Evolutionary conservation across 345 rosid species (phyloP).

Genomic region (Boechera divaricarpa): DNA sequence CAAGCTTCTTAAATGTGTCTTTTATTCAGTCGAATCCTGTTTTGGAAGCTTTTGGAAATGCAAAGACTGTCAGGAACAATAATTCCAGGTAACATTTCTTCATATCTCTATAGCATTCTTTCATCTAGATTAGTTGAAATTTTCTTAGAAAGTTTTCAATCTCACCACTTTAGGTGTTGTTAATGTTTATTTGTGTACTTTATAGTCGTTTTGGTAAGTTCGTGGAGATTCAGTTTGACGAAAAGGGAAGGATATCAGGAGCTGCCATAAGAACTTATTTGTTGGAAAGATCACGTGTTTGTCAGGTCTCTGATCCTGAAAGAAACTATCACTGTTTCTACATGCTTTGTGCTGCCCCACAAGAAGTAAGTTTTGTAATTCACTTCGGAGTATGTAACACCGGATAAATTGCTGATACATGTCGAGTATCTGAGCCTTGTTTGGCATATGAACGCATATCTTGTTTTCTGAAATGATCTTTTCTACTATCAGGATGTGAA

Average conservation of each 20-base stretch:
- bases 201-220: constrained; percentile 98
- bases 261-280: constrained; percentile 98
- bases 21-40: constrained; percentile 95
- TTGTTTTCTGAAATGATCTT: constrained; percentile 6
- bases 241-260: constrained; percentile 87
- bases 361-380: constrained; percentile 64
- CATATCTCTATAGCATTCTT: not conserved
- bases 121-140: not conserved
- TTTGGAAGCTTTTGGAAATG: constrained; percentile 98
- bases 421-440: constrained; percentile 7
- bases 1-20: constrained; percentile 31
- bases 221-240: constrained; percentile 98
- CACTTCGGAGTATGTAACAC: constrained; percentile 23
- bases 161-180: constrained; percentile 12
- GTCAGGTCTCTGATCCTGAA: constrained; percentile 98
- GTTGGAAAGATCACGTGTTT: constrained; percentile 98
- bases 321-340: constrained; percentile 99
- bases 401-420: constrained; percentile 14
- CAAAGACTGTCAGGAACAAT: constrained; percentile 97
- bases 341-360: constrained; percentile 98
- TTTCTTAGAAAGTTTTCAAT: not conserved
- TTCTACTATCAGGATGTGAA: constrained; percentile 63
- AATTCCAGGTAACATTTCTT: constrained; percentile 76
- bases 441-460: constrained; percentile 10
- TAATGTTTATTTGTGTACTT: constrained; percentile 34